Base-by-base conservation (phyloP, 2,329 filamentous ascomycete species). In the Claviceps paspali region DNA sequence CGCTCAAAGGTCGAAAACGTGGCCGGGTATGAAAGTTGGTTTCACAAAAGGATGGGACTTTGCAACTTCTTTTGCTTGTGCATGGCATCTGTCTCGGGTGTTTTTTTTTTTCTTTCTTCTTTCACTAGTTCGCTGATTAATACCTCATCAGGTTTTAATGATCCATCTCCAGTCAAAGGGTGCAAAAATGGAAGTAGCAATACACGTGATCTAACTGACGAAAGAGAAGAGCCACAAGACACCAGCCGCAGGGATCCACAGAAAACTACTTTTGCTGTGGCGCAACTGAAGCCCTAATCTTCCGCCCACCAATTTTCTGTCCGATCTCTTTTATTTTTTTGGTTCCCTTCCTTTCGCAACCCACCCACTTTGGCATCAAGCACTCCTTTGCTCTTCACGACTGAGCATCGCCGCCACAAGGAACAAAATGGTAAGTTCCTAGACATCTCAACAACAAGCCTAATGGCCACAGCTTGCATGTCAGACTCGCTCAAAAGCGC, bases 391-490 rank as follows among this genome's bases (percentile, higher is more conserved):
- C 51, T 55, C 52, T 47, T 49, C 46, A 53, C 48, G 49, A 49
- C 49, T 50, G 50, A 59, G 53, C 52, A 59, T 43, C 53, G 42
- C 40, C 48, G 54, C n/a, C 52, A 51, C 49, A 53, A 49, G 44
- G 38, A 55, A 45, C 56, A 62, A 61, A 49, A 63, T 63, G 60
- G 60, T 62, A 53, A 62, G 60, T 61, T 50, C 28, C 41, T 39
- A 49, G 46, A 8, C 27, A 22, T 22, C 18, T 41, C 45, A 45
- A 47, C 44, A 45, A 47, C 52, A 45, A 48, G 53, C 59, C 55
- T 58, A 48, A 60, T 52, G 52, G 57, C 57, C 54, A 56, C 51
- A 57, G 53, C 50, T 47, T 53, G 49, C 50, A 50, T 54, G 48
- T 55, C 52, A 52, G 52, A 47, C 53, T 52, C 46, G 52, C 48